Base-by-base conservation (phyloP, 805 yeast species). In the Wilhelminamyces savonicus region DNA sequence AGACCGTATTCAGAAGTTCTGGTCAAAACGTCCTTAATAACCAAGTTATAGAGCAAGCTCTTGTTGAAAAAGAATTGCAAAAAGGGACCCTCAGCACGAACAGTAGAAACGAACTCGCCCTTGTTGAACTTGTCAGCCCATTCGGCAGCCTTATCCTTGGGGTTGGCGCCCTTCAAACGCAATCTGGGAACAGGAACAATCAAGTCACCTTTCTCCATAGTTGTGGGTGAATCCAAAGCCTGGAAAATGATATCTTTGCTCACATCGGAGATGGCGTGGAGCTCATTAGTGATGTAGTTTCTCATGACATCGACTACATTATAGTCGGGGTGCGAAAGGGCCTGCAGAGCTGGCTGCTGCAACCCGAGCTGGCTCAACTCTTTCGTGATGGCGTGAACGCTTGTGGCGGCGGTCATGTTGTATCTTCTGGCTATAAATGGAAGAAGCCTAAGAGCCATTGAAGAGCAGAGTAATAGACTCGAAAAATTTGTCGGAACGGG, bases 121-220 rank as follows among this genome's bases (percentile, higher is more conserved):
- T 71, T 71, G 40, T 87, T 82, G 62, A 90, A 84, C 36, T 74
- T 69, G 34, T 59, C 71, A 18, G 94, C 82, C 82, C 95, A 80
- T 49, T 87, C 83, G 17, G 39, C 41, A 12, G 69, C 69, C 53
- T 79, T 82, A 37, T 90, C 85, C 50, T 86, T 81, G 21, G 76
- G 71, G 40, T 90, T 90, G 41, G 83, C 77, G 44, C 86, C 82
- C 56, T 90, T 71, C 48, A 95, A 74, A 48, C 68, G 52, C 48
- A 82, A 66, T 56, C 97, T 78, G 46, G 97, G 98, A 24, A 92
- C 70, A 24, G 98, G 97, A 32, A 90, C 76, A 38, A 90, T 71
- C 48, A 92, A 70, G 57, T 92, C 98, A 52, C 97, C 98, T 50
- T 90, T 81, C 36, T 87, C 96, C 43, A 82, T 62, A 23, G 87